Percentiles rank a stretch among this genome's conserved stretches.
Conservation (phyloP, 148 eudicot species). For the Amaranthus cruentus region DNA sequence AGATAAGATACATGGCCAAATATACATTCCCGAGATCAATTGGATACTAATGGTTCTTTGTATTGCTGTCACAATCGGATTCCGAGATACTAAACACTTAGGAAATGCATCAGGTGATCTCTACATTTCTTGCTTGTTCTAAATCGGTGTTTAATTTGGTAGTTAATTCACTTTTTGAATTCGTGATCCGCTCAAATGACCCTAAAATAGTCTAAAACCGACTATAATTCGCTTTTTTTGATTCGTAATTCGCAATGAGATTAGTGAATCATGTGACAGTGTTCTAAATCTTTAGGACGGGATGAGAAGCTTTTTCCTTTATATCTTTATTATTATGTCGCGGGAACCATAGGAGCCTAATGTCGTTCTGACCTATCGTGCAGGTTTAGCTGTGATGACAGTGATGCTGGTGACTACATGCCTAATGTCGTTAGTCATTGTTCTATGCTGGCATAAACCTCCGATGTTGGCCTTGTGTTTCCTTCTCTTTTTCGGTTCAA, state of each 20-base stretch:
- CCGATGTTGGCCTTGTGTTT: conserved; percentile 63
- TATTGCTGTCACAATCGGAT: conserved; percentile 82
- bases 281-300: neutral
- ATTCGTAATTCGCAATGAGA: too few species aligned
- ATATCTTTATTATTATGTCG: too few species aligned
- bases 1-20: conserved; percentile 87
- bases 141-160: too few species aligned
- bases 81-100: conserved; percentile 86
- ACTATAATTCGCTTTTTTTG: too few species aligned
- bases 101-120: conserved; percentile 86
- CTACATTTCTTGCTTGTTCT: neutral
- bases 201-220: too few species aligned
- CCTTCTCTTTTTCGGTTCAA: conserved; percentile 83
- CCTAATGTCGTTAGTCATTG: conserved; percentile 80
- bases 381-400: conserved; percentile 93
- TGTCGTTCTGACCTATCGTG: conserved; percentile 7
- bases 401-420: conserved; percentile 96
- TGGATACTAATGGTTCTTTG: conserved; percentile 88
- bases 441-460: conserved; percentile 84
- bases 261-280: neutral
- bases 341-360: too few species aligned
- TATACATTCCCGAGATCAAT: conserved; percentile 89
- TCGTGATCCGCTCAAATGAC: too few species aligned
- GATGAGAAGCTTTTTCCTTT: neutral
- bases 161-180: too few species aligned